Evolutionary conservation across 345 rosid genomes (phyloP).

Genomic region (Leavenworthia alabamica): DNA sequence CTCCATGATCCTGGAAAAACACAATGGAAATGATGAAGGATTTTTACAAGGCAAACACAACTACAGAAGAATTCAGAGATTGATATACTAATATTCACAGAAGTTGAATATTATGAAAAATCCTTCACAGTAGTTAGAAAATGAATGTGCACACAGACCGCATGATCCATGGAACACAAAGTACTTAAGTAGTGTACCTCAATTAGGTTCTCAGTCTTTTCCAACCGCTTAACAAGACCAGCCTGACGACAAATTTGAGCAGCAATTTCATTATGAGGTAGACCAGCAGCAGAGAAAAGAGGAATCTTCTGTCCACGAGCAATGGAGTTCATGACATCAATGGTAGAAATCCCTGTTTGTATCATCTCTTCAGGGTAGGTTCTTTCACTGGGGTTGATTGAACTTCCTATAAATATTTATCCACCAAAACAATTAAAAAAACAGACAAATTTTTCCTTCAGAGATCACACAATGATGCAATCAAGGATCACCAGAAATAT

Average conservation of each 20-base stretch:
- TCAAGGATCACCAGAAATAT: conserved; percentile 66
- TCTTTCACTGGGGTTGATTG: too few relatives aligned
- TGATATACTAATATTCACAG: background rate
- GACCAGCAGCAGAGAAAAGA: too few relatives aligned
- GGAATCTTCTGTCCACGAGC: too few relatives aligned
- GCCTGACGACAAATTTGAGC: too few relatives aligned
- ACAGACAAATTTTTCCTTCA: background rate
- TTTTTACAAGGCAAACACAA: background rate
- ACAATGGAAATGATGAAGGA: background rate
- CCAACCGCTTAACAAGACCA: conserved; percentile 94
- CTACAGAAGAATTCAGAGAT: background rate
- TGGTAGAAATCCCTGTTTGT: too few relatives aligned
- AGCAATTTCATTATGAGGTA: too few relatives aligned
- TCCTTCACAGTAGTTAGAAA: background rate
- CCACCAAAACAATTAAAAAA: background rate
- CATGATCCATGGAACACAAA: background rate
- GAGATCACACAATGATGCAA: background rate
- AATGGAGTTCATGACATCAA: too few relatives aligned
- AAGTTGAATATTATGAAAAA: background rate
- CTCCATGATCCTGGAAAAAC: conserved; percentile 60
- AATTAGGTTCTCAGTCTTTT: conserved; percentile 69
- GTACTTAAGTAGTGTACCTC: conserved; percentile 42
- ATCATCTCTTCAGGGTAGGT: too few relatives aligned
- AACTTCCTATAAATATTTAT: conserved; percentile 55
- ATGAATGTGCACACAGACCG: background rate